Conservation (phyloP, 768 basidiomycete species). For the Kwoniella sp. region DNA sequence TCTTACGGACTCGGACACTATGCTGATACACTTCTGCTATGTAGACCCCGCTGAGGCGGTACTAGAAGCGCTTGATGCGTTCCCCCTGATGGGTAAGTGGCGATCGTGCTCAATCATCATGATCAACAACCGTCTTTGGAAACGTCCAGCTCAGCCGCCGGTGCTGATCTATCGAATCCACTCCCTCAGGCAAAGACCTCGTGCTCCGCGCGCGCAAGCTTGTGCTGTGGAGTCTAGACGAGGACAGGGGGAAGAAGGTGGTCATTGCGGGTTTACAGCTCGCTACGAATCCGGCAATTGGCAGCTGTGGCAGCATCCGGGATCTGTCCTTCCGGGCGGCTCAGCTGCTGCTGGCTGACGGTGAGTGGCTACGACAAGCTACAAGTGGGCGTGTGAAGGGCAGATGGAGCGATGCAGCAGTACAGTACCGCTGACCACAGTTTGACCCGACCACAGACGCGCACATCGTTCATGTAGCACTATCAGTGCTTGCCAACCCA, state of each 20-base stretch:
- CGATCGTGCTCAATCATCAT: background rate
- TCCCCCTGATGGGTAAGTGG: constrained; percentile 33
- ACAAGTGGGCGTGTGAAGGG: no score
- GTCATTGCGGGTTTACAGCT: constrained; percentile 36
- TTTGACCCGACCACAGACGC: constrained; percentile 16
- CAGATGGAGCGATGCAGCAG: background rate
- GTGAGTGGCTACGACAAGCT: no score
- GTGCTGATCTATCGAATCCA: background rate
- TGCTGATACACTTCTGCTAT: no score
- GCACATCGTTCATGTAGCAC: constrained; percentile 36
- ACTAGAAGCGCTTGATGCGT: constrained; percentile 28
- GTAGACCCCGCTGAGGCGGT: constrained; percentile 25
- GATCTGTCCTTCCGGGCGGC: constrained; percentile 34
- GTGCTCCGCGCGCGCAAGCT: constrained; percentile 26
- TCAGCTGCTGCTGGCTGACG: constrained; percentile 37
- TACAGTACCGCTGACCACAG: background rate
- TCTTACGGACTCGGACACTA: no score
- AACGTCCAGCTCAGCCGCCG: background rate
- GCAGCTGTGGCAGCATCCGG: constrained; percentile 19
- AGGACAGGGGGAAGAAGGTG: constrained; percentile 25
- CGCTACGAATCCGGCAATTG: constrained; percentile 27
- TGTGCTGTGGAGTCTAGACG: constrained; percentile 39
- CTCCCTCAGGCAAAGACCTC: constrained; percentile 21
- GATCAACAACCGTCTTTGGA: background rate
- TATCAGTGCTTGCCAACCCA: constrained; percentile 35